Base-by-base conservation (phyloP, 139 green algal species). In the Haematococcus lacustris region DNA sequence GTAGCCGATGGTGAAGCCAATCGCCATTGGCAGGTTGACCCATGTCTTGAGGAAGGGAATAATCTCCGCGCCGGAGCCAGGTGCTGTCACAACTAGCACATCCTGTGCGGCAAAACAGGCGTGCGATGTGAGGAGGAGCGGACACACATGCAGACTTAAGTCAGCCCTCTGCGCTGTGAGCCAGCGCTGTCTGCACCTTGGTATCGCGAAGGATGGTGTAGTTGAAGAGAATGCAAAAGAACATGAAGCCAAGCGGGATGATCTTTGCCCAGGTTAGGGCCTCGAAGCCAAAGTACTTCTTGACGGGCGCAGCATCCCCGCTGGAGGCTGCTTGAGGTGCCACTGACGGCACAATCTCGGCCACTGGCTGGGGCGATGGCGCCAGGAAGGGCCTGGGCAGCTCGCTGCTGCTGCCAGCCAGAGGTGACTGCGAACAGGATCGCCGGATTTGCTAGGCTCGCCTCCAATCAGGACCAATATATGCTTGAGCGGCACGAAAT, bases 181-280 rank as follows among this genome's bases (percentile, higher is more conserved):
- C n/a, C n/a, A n/a, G n/a, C n/a, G n/a, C n/a, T n/a, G n/a, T n/a
- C n/a, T 26, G 53, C 53, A 64, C 93, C 92, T 97, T 98, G 66
- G 94, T 98, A 80, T 98, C 94, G 70, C 94, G 88, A 67, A 98
- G 90, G 75, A 98, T 98, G 73, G 94, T 98, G 92, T 98, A 98
- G 90, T 98, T 98, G 91, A 98, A 98, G 38, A 98, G 84, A 68
- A 98, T 98, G 88, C 90, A 97, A 88, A 98, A 98, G 82, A 98
- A 98, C 91, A 98, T 98, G 33, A 95, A 68, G 63, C 89, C 93
- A 63, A 98, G 80, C 38, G 94, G 89, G 17, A 97, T 33, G 73
- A 98, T 94, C 87, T 98, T 97, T 61, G 83, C 69, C 88, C 88
- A 93, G 23, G 88, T 93, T 66, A 89, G 82, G 7, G 70, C 28